These are phyloP conservation scores for Elongisporangium undulatum DNA, from an alignment of 352 stramenopile genomes.

Conservation along the genomic window DNA sequence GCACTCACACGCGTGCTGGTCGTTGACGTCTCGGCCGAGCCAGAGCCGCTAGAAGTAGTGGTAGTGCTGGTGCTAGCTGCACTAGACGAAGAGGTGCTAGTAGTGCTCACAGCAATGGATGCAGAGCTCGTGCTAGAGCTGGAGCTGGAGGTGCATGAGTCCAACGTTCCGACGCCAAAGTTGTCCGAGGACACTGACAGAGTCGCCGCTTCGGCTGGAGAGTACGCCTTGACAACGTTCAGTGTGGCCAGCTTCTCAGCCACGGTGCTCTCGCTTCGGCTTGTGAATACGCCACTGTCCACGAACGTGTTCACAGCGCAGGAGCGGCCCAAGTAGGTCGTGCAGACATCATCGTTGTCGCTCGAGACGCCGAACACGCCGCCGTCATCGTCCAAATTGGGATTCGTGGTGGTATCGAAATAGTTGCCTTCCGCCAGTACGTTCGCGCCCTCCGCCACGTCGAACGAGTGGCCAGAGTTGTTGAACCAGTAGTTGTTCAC, in stretches of 20 bases:
- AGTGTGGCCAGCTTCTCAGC: not conserved
- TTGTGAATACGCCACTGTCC: slow-evolving; percentile 4
- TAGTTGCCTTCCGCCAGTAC: not conserved
- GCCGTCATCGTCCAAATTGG: not conserved
- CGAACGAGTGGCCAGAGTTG: slow-evolving; percentile 33
- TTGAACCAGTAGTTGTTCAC: slow-evolving; percentile 40
- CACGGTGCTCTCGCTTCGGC: slow-evolving; percentile 1
- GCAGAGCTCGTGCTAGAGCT: no score
- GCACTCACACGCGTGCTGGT: no score
- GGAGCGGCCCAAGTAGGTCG: slow-evolving; percentile 10
- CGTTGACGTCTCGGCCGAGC: no score
- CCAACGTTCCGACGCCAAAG: not conserved
- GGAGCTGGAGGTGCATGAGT: no score
- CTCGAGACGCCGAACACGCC: not conserved
- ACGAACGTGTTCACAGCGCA: slow-evolving; percentile 16
- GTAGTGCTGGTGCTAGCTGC: no score
- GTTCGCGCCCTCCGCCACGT: slow-evolving; percentile 6
- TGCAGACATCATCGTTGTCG: slow-evolving; percentile 2
- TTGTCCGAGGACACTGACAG: not conserved
- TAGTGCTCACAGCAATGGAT: no score
- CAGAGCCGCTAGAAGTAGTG: no score
- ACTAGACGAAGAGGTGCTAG: no score
- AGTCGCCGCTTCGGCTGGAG: not conserved
- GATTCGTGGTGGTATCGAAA: not conserved
- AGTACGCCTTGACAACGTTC: not conserved